These are phyloP conservation scores for Boletus rex-veris DNA, from an alignment of 768 basidiomycete genomes.

Conservation along the genomic window DNA sequence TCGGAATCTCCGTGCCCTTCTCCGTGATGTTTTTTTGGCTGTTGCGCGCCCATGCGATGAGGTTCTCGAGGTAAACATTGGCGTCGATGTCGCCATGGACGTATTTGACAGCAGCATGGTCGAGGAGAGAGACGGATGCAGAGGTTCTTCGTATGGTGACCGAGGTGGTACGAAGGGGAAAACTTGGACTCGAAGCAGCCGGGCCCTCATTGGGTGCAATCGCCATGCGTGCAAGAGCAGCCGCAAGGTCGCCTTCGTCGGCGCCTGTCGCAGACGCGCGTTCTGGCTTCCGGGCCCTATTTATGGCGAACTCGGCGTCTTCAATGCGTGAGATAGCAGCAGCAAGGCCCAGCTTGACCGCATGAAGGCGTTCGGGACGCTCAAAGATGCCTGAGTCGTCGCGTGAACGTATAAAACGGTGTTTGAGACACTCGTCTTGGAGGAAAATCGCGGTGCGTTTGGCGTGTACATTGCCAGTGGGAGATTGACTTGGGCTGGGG, in stretches of 20 bases:
- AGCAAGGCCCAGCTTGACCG: conserved; percentile 78
- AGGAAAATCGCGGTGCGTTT: conserved; percentile 40
- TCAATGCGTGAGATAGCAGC: conserved; percentile 76
- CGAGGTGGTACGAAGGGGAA: conserved; percentile 23
- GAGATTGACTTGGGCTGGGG: background rate
- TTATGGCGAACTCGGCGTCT: conserved; percentile 15
- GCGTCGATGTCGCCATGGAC: conserved; percentile 68
- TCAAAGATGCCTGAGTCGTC: conserved; percentile 82
- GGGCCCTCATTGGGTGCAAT: conserved; percentile 23
- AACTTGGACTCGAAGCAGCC: conserved; percentile 1
- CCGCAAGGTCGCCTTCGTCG: conserved; percentile 46
- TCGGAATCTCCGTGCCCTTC: conserved; percentile 74
- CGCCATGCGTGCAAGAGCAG: conserved; percentile 45
- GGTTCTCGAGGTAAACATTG: conserved; percentile 62
- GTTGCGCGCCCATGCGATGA: conserved; percentile 56
- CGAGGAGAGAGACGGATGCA: conserved; percentile 51
- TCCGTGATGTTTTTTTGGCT: conserved; percentile 58
- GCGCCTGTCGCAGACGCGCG: conserved; percentile 12
- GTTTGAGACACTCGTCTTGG: conserved; percentile 71
- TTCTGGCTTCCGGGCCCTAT: background rate
- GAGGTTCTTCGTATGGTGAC: conserved; percentile 51
- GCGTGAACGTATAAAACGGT: conserved; percentile 73
- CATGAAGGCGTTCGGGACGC: conserved; percentile 83
- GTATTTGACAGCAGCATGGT: conserved; percentile 65
- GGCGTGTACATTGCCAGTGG: background rate